A percentile compares a stretch with the other conserved stretches of the same genome.
Evolutionary conservation across 371 early-diverging fungal genomes (phyloP).

Genomic region (Chytridium lagenaria): DNA sequence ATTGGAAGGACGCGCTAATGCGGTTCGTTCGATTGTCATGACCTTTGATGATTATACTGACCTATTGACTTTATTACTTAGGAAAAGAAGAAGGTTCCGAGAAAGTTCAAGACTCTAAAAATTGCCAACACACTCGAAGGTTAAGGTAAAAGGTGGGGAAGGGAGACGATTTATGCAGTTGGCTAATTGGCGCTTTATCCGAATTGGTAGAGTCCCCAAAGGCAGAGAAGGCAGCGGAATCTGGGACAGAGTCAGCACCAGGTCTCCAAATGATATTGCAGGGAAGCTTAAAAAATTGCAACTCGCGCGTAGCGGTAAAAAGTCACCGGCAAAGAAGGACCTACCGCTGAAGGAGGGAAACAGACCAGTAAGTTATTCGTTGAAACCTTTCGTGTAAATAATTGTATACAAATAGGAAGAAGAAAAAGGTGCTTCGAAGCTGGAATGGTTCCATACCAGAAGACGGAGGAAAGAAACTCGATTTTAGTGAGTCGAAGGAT

Average conservation of each 20-base stretch:
- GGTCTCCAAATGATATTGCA: conserved; percentile 2
- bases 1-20: conserved; percentile 54
- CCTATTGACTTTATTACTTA: too few relatives aligned
- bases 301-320: conserved; percentile 15
- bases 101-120: conserved; percentile 83
- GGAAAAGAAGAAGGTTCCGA: conserved; percentile 62
- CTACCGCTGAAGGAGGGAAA: too few relatives aligned
- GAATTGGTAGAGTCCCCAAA: neutral
- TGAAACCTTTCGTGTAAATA: too few relatives aligned
- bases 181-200: neutral
- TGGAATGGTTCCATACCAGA: conserved; percentile 26
- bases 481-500: conserved; percentile 36
- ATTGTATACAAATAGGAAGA: too few relatives aligned
- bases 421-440: conserved; percentile 28
- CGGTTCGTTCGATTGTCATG: conserved; percentile 44
- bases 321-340: conserved; percentile 11
- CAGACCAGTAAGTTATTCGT: too few relatives aligned
- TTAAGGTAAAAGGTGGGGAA: conserved; percentile 58
- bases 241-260: neutral
- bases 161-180: neutral
- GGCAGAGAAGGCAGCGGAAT: conserved; percentile 22
- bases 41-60: too few relatives aligned
- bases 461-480: conserved; percentile 26
- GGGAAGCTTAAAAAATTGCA: conserved; percentile 25
- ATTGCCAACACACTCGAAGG: conserved; percentile 78